phyloP scores from a whole-genome alignment of 768 basidiomycete genomes.

The Lyophyllum atratum region DNA sequence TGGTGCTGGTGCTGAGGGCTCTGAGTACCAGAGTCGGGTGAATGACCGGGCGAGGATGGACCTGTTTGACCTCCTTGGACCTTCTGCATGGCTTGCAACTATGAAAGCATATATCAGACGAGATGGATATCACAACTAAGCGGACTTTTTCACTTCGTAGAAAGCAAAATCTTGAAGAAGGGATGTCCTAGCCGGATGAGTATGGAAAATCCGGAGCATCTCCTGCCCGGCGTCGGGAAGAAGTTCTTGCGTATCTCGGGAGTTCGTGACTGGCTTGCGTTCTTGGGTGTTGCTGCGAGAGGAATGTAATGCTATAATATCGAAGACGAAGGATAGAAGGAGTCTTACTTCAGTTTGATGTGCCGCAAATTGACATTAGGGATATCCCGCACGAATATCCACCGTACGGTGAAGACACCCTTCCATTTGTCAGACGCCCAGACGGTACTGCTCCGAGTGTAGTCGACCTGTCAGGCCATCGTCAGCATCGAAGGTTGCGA shows the following conservation, averaged over 20 bases:
- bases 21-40: constrained; percentile 33
- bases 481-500: not conserved
- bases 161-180: constrained; percentile 92
- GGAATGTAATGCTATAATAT: not conserved
- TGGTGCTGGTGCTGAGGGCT: constrained; percentile 43
- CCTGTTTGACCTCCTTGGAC: constrained; percentile 39
- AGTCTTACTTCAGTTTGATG: constrained; percentile 78
- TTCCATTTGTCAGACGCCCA: constrained; percentile 99
- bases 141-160: constrained; percentile 67
- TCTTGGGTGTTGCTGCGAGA: constrained; percentile 88
- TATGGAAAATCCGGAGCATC: constrained; percentile 94
- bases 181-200: constrained; percentile 91
- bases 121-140: not conserved
- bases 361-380: constrained; percentile 88
- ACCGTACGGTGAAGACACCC: constrained; percentile 96
- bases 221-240: constrained; percentile 95
- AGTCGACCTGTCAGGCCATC: constrained; percentile 65
- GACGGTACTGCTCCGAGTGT: constrained; percentile 91
- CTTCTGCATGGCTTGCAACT: constrained; percentile 90
- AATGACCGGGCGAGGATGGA: constrained; percentile 38
- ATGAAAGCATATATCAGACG: not conserved
- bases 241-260: constrained; percentile 95
- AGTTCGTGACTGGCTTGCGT: constrained; percentile 97
- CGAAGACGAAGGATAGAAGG: constrained; percentile 2
- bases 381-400: constrained; percentile 97